Percentiles rank a stretch among this genome's conserved stretches.
phyloP scores from a whole-genome alignment of 2,329 filamentous ascomycete genomes.

The Diaporthe sp. region DNA sequence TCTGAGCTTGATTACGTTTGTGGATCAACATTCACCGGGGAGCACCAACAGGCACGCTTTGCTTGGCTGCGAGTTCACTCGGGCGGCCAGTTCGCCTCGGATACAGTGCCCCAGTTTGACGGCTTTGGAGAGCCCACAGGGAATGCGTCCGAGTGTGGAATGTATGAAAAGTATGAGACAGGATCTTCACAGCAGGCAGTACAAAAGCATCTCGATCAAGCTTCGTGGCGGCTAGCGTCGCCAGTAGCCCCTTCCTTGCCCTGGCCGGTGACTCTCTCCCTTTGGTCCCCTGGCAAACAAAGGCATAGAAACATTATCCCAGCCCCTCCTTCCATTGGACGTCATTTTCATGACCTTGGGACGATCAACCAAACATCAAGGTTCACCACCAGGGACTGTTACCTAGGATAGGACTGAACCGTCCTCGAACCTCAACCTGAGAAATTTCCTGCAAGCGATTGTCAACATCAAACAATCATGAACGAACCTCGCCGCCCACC shows the following conservation, averaged over 20 bases:
- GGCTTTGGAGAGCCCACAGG: not conserved
- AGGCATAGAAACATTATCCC: slow-evolving; percentile 18
- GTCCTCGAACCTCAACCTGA: not conserved
- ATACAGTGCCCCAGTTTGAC: slow-evolving; percentile 20
- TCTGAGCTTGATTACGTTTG: slow-evolving; percentile 4
- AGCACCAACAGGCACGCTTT: not conserved
- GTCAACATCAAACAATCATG: not conserved
- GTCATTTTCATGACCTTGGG: not conserved
- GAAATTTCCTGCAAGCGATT: not conserved
- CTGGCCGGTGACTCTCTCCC: slow-evolving; percentile 25
- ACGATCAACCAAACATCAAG: not conserved
- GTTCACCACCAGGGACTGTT: not conserved
- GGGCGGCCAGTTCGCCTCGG: slow-evolving; percentile 4
- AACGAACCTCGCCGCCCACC: slow-evolving; percentile 22
- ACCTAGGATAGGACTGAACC: no score
- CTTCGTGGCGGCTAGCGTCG: slow-evolving; percentile 22
- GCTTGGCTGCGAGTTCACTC: not conserved
- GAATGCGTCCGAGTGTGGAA: slow-evolving; percentile 24
- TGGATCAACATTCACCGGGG: slow-evolving; percentile 12
- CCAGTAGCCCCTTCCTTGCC: slow-evolving; percentile 26
- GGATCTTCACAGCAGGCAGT: slow-evolving; percentile 8
- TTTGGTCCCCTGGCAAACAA: slow-evolving; percentile 15
- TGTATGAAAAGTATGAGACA: slow-evolving; percentile 27
- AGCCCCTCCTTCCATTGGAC: not conserved
- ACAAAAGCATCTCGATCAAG: slow-evolving; percentile 32